Conservation (phyloP, 441 rosid genomes). For the Mallotus repandus region DNA sequence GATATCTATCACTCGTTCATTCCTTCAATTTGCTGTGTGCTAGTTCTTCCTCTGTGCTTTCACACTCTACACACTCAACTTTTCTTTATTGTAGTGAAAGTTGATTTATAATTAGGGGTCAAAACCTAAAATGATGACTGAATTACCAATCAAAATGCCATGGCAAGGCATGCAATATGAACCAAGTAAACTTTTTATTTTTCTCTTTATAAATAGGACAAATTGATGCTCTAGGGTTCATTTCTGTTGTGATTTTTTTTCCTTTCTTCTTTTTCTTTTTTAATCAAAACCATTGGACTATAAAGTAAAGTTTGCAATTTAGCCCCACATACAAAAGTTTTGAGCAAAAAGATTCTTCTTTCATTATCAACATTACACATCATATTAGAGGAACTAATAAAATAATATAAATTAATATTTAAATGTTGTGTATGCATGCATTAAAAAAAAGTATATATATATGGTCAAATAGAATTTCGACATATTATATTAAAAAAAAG, state of each 20-base stretch:
- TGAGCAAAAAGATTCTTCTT: neutral
- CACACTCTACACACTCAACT: neutral
- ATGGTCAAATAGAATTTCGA: too few relatives aligned
- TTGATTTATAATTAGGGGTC: neutral
- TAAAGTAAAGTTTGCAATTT: neutral
- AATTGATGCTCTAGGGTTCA: neutral
- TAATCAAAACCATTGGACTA: neutral
- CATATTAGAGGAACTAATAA: neutral
- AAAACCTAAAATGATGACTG: constrained; percentile 6
- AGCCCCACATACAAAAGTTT: neutral
- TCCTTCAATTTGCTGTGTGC: neutral
- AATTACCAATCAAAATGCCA: neutral
- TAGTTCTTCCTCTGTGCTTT: neutral
- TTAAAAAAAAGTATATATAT: too few relatives aligned
- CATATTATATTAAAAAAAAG: too few relatives aligned
- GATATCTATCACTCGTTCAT: neutral
- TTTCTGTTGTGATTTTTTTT: neutral
- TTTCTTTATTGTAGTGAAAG: neutral
- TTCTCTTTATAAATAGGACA: neutral
- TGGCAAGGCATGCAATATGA: too few relatives aligned
- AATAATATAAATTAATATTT: neutral
- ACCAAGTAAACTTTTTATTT: neutral
- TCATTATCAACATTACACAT: neutral
- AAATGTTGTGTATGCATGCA: too few relatives aligned
- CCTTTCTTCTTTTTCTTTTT: too few relatives aligned